Evolutionary conservation across 441 rosid species (phyloP), one percentile per base, ranked within the genome.

Genomic region (Omphalea diandra): DNA sequence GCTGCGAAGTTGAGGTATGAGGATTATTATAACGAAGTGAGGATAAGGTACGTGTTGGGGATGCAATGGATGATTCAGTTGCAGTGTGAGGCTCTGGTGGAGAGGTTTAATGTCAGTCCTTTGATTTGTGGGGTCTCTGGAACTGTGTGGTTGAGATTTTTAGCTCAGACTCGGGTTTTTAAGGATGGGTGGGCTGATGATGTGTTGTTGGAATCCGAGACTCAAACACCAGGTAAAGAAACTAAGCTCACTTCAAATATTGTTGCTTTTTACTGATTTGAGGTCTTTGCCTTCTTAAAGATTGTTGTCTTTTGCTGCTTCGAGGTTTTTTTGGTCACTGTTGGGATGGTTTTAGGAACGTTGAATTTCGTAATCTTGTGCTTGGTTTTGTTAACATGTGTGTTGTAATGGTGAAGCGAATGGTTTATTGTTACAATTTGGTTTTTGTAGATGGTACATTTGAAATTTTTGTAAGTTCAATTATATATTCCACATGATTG

Each of bases 11-110:
- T 79, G 69, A 76, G 76, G 2, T 80, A 79, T 58, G 89, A 88
- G 77, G 86, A 82, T 56, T 93, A 82, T 75, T 88, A 83, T 73
- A 71, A 78, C n/a, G 95, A 86, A 78, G 81, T 83, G 15, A 89
- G 86, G 82, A 79, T 81, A 55, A 80, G 87, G 81, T 89, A 89
- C 65, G 84, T 84, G 59, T 76, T 85, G 82, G 92, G 93, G 43
- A 24, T 93, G 80, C 79, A 85, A 72, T 67, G 86, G 83, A 87
- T 88, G 88, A 66, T 93, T 76, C 85, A 83, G 73, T 74, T 77
- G 65, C 97, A 90, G 59, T 90, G 93, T 49, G 93, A 85, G 79
- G 86, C 90, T 15, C 75, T 87, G 65, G 93, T 83, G 18, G 82
- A 83, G 27, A 80, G 80, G 63, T 82, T 88, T 27, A 74, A 76